A percentile compares a stretch with the other conserved stretches of the same genome.
Conservation (phyloP, 768 basidiomycete species). For the Boletus patriciae region DNA sequence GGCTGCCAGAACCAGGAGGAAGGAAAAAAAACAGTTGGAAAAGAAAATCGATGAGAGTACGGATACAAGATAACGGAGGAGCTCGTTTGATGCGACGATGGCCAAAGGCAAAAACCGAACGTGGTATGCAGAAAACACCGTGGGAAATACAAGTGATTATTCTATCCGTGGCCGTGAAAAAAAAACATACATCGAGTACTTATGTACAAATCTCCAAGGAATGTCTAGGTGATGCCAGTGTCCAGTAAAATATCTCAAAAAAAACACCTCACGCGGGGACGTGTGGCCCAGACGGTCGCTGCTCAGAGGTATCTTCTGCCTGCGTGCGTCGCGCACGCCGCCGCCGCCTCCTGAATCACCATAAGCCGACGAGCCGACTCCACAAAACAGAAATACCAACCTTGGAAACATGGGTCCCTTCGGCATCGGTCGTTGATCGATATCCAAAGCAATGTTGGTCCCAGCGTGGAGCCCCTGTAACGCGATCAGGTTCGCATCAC, state of each 20-base stretch:
- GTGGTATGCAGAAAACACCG: conserved; percentile 28
- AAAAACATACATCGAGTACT: not conserved
- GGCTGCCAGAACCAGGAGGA: conserved; percentile 26
- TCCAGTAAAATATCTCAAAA: not conserved
- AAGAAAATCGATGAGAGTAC: conserved; percentile 35
- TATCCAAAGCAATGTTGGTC: conserved; percentile 85
- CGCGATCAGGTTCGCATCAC: conserved; percentile 6
- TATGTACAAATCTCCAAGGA: not conserved
- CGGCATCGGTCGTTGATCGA: conserved; percentile 92
- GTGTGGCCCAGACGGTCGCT: not conserved
- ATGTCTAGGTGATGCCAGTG: not conserved
- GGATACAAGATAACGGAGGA: conserved; percentile 37
- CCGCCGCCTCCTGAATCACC: conserved; percentile 26
- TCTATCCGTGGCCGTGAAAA: not conserved
- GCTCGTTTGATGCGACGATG: conserved; percentile 31
- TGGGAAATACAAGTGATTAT: conserved; percentile 24
- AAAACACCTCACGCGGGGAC: not conserved
- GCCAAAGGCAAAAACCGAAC: conserved; percentile 35
- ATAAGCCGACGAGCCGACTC: not conserved
- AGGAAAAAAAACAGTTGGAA: conserved; percentile 4
- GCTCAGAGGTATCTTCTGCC: conserved; percentile 6
- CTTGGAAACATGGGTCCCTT: conserved; percentile 84
- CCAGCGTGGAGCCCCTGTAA: conserved; percentile 86
- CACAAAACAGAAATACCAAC: conserved; percentile 33
- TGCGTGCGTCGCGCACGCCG: conserved; percentile 26